Conservation (phyloP, 2,329 filamentous ascomycete species). For the Escovopsis sp. region DNA sequence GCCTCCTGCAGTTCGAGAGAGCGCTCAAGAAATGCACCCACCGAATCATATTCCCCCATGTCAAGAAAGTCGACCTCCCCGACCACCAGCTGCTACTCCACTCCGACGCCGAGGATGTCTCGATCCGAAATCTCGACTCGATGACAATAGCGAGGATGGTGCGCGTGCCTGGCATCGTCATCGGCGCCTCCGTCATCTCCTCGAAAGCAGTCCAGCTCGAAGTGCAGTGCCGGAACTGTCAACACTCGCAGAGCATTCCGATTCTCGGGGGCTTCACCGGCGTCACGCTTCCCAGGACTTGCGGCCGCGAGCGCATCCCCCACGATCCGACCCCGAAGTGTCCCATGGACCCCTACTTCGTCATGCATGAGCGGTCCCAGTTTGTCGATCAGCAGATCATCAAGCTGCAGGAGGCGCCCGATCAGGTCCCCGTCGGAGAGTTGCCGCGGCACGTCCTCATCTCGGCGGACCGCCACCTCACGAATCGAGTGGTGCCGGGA, state of each 20-base stretch:
- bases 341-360: conserved; percentile 88
- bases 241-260: conserved; percentile 52
- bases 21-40: conserved; percentile 86
- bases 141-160: conserved; percentile 90
- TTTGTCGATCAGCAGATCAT: conserved; percentile 98
- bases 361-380: conserved; percentile 81
- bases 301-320: conserved; percentile 46
- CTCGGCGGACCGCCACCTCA: conserved; percentile 89
- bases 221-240: conserved; percentile 80
- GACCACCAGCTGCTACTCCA: conserved; percentile 92
- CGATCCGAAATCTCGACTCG: conserved; percentile 87
- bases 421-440: conserved; percentile 94
- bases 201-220: conserved; percentile 83
- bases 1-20: conserved; percentile 57
- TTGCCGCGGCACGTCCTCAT: conserved; percentile 88
- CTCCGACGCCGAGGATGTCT: conserved; percentile 78
- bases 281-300: conserved; percentile 68
- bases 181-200: conserved; percentile 89
- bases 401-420: conserved; percentile 93
- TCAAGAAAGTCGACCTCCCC: conserved; percentile 53
- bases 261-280: conserved; percentile 80
- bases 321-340: conserved; percentile 62
- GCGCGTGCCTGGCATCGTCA: conserved; percentile 91
- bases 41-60: conserved; percentile 76
- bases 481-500: conserved; percentile 88